Percentiles rank a stretch among this genome's conserved stretches.
Conservation (phyloP, 345 rosid genomes). For the Rhodamnia rubescens region DNA sequence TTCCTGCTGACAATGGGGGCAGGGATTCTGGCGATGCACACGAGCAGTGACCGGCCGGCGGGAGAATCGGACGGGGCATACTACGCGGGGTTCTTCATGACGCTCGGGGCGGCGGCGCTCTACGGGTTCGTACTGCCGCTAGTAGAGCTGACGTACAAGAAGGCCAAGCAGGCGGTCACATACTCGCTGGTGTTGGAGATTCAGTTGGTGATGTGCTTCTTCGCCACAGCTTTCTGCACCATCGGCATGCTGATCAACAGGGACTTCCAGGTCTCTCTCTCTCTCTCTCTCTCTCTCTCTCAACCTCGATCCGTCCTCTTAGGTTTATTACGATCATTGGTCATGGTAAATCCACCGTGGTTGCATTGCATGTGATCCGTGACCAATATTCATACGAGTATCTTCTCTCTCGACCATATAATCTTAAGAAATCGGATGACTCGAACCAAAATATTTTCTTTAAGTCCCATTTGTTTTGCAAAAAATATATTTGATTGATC, state of each 20-base stretch:
- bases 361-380: background rate
- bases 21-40: conserved; percentile 41
- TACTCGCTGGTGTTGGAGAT: conserved; percentile 60
- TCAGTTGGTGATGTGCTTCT: conserved; percentile 42
- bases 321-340: background rate
- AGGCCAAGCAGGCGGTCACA: conserved; percentile 39
- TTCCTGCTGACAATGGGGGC: conserved; percentile 53
- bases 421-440: background rate
- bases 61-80: conserved; percentile 33
- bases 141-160: conserved; percentile 55
- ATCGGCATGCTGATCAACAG: conserved; percentile 53
- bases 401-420: background rate
- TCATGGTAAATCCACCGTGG: background rate
- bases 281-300: background rate
- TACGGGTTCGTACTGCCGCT: conserved; percentile 54
- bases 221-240: conserved; percentile 46
- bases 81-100: conserved; percentile 41
- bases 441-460: background rate
- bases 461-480: too few relatives aligned
- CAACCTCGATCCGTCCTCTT: background rate
- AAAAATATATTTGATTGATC: background rate
- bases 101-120: conserved; percentile 38
- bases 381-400: background rate
- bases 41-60: conserved; percentile 32
- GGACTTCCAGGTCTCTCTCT: conserved; percentile 76